These are phyloP conservation scores for Fonsecaea multimorphosa DNA, from an alignment of 2,329 filamentous ascomycete genomes.

Conservation along the genomic window DNA sequence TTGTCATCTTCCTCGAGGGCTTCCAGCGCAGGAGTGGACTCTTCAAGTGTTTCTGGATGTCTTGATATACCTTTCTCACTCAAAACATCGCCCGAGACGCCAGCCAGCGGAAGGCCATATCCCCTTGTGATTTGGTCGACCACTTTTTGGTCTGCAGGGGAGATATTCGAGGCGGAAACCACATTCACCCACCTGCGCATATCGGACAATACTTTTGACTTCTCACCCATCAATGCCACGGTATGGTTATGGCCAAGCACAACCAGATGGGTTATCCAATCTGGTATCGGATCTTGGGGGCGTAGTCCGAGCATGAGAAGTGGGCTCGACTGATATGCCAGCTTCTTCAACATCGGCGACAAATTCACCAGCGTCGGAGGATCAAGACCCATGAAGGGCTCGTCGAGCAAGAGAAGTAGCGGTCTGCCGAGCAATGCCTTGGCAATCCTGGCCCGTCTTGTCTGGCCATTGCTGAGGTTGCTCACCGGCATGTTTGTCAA, in stretches of 20 bases:
- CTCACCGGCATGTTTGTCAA: conserved; percentile 82
- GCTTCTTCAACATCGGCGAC: conserved; percentile 70
- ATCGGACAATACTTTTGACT: conserved; percentile 62
- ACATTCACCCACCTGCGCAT: conserved; percentile 34
- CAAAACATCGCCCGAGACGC: conserved; percentile 32
- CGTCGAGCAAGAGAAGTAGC: conserved; percentile 83
- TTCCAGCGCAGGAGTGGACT: conserved; percentile 7
- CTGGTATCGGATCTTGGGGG: conserved; percentile 84
- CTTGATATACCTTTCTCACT: conserved; percentile 31
- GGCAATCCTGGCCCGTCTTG: conserved; percentile 82
- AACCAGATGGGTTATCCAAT: conserved; percentile 87
- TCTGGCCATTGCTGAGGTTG: conserved; percentile 93
- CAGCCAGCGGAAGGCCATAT: conserved; percentile 31
- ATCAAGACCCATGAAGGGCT: conserved; percentile 93
- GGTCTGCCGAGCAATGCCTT: conserved; percentile 80
- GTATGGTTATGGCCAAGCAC: conserved; percentile 72
- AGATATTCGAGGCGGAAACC: background rate
- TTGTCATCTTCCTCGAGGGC: background rate
- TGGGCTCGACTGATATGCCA: conserved; percentile 71
- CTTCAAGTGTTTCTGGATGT: conserved; percentile 12
- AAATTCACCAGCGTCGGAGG: conserved; percentile 77
- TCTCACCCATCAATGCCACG: conserved; percentile 69
- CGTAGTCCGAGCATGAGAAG: conserved; percentile 77
- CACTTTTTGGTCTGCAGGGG: conserved; percentile 19
- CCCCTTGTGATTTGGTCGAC: conserved; percentile 16